Evolutionary conservation across 495 filamentous ascomycete genomes (phyloP), one percentile per base, ranked within the genome.

Genomic region (Podospora didyma): DNA sequence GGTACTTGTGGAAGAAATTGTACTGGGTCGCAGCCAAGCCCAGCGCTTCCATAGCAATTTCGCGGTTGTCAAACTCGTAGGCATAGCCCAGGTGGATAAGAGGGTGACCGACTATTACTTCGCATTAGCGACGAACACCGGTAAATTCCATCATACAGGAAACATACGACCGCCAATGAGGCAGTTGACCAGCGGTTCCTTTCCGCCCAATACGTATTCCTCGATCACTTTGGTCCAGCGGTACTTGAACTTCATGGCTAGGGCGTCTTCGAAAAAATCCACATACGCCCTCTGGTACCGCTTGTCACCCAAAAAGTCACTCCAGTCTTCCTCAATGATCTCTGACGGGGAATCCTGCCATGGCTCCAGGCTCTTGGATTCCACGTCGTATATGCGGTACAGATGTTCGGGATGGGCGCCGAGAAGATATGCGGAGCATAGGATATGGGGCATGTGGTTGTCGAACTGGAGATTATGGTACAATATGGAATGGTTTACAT

Each of bases 61-160:
- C 90, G 28, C 86, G 83, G 53, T 76, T 92, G 57, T 84, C 79
- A 59, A 96, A 76, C 70, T 96, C 90, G 63, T 86, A 92, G 10
- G 89, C 92, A 65, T 94, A 96, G 41, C 85, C 90, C 1, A 96
- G 80, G 59, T 97, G 92, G 49, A 96, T 94, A 26, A 96, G 73
- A 1, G 92, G 88, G 64, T 96, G 89, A 34, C 85, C 92, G 55
- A 96, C 89, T 95, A 46, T 21, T 31, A 37, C 41, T 10, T 49
- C 14, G 46, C 34, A 37, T 59, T n/a, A 63, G 56, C 35, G 52
- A 46, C n/a, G 17, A 34, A 19, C 17, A 37, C 14, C 31, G 11
- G 20, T 9, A 12, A 16, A 23, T 22, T 22, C 24, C 14, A 41
- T n/a, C 44, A 4, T 23, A 24, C 4, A 5, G 39, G 1, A 14